Percentiles rank a stretch among this genome's conserved stretches.
Conservation (phyloP, 108 stramenopile species). For the Cyclotella baltica region DNA sequence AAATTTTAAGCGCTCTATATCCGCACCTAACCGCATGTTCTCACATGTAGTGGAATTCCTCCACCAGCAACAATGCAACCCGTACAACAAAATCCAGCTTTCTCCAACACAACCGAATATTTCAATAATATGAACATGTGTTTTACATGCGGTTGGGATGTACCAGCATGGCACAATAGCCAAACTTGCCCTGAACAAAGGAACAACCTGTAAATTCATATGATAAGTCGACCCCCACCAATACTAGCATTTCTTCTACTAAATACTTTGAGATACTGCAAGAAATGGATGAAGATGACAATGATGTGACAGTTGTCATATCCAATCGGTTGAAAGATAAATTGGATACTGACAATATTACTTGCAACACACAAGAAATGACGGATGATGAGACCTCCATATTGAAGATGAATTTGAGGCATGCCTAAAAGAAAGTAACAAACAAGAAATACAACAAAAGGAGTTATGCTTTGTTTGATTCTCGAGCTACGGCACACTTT, state of each 20-base stretch:
- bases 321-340: constrained; percentile 7
- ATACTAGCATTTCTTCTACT: background rate
- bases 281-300: constrained; percentile 1
- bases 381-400: constrained; percentile 1
- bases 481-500: constrained; percentile 20
- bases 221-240: constrained; percentile 19
- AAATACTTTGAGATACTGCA: constrained; percentile 6
- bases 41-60: too few relatives aligned
- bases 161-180: too few relatives aligned
- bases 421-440: background rate
- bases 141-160: too few relatives aligned
- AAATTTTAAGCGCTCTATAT: too few relatives aligned
- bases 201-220: too few relatives aligned
- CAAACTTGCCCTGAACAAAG: too few relatives aligned
- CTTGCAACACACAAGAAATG: background rate
- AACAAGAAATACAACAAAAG: background rate
- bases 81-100: too few relatives aligned
- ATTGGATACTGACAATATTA: constrained; percentile 5
- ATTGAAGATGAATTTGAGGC: background rate
- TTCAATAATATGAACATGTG: too few relatives aligned
- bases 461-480: constrained; percentile 15
- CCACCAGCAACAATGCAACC: too few relatives aligned
- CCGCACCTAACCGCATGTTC: too few relatives aligned
- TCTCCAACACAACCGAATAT: too few relatives aligned
- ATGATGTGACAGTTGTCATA: constrained; percentile 6